Evolutionary conservation across 495 filamentous ascomycete species (phyloP).

Genomic region (Mytilinidion resinicola): DNA sequence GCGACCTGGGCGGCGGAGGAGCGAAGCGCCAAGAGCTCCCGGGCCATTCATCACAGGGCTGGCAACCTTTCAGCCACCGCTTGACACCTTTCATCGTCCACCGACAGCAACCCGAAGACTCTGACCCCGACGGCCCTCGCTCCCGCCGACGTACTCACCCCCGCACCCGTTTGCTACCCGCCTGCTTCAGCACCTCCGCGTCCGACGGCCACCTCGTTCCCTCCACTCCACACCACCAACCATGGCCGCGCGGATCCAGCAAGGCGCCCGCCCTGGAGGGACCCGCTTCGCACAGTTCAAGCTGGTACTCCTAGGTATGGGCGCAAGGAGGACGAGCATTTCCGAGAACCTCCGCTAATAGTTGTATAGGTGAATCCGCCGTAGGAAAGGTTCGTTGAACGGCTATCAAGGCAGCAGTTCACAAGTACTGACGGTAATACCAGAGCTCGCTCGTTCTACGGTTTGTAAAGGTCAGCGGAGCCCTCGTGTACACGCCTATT

Average conservation of each 20-base stretch:
- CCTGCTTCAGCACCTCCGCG: background rate
- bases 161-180: background rate
- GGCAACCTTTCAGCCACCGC: constrained; percentile 1
- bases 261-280: constrained; percentile 67
- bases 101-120: background rate
- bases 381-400: constrained; percentile 76
- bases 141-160: background rate
- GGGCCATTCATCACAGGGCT: too few species aligned
- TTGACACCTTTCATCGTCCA: constrained; percentile 19
- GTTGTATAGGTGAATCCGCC: constrained; percentile 80
- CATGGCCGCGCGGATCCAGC: constrained; percentile 77
- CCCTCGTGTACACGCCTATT: background rate
- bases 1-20: background rate
- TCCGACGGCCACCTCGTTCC: background rate
- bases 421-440: constrained; percentile 4
- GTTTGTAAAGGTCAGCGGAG: constrained; percentile 82
- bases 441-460: constrained; percentile 94
- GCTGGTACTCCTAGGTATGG: constrained; percentile 85
- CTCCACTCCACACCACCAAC: constrained; percentile 20
- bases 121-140: background rate
- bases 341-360: constrained; percentile 27
- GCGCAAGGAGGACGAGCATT: background rate
- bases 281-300: constrained; percentile 96
- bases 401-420: constrained; percentile 24
- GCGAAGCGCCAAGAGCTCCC: constrained; percentile 3